Base-by-base conservation (phyloP, 2,329 filamentous ascomycete genomes). In the Graphilbum ipis-grandicollis region DNA sequence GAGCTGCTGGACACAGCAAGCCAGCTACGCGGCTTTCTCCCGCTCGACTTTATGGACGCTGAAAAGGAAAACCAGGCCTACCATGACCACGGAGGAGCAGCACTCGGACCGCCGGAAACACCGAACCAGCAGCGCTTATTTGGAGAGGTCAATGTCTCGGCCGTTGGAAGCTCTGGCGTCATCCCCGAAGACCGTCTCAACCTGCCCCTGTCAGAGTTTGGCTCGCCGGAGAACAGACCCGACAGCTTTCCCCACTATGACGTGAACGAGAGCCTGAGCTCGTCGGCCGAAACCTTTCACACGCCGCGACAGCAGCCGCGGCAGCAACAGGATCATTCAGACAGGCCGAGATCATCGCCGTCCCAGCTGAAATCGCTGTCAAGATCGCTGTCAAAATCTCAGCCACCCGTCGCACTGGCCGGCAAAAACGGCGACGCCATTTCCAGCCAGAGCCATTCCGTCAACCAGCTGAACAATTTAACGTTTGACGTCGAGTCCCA, bases 21-120 rank as follows among this genome's bases (percentile, higher is more conserved):
- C 30, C 42, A 44, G 28, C 31, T 45, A n/a, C 34, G 37, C 31
- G 47, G 57, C 9, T 50, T 62, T 3, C 56, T 58, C n/a, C n/a
- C n/a, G 38, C 30, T 34, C 19, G 33, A 30, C 3, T 26, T 38
- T 21, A 56, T 80, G 44, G 78, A 84, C 41, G 83, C 79, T 5
- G 82, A 86, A 52, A 84, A 84, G 48, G 80, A 86, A 52, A 86
- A 82, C 8, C 68, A 71, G 35, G 35, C 15, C 10, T 6, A 19
- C 19, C 5, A n/a, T 18, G 15, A n/a, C 9, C 9, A 28, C 36
- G 29, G 46, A 48, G 12, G 56, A n/a, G 14, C 17, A 19, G 15
- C 25, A 33, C n/a, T n/a, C n/a, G n/a, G n/a, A n/a, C n/a, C n/a
- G n/a, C n/a, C n/a, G n/a, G n/a, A n/a, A n/a, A n/a, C n/a, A n/a